Evolutionary conservation across 495 filamentous ascomycete species (phyloP), one percentile per base, ranked within the genome.

Genomic region (Viridothelium virens): DNA sequence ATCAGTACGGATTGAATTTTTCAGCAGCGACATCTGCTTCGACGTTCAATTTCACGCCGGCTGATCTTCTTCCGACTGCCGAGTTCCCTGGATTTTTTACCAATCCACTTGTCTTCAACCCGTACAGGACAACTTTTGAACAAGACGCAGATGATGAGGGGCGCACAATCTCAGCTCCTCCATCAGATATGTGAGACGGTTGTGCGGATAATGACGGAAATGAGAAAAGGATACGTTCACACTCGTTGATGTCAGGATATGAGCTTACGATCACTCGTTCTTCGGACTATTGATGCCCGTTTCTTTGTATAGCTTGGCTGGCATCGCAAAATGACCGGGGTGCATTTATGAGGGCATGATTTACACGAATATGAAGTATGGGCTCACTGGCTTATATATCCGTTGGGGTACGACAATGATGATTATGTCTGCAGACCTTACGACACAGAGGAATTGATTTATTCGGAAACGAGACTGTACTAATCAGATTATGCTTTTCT

Each of bases 241-340:
- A 63, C 31, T 25, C 62, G n/a, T 41, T 48, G 62, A 11, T 44
- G 62, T 41, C 31, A 59, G 53, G 62, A 63, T 48, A 44, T 63
- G 34, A 5, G 5, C 14, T 39, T 34, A 63, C 31, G 6, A 31
- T 48, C 38, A 34, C 62, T 48, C 44, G 31, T 41, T 25, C 37
- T 12, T 31, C 36, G 62, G 31, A n/a, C 44, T 34, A 41, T 41
- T 41, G 36, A 63, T 44, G 38, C 38, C 31, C 38, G 36, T 48
- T 63, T 48, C 38, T 63, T 48, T 63, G 62, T 63, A 47, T 47
- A 47, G 12, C 41, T 63, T 47, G 61, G 61, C 61, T 63, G 61
- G 25, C 61, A 47, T 41, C 41, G 37, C 61, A 63, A 62, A 18
- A 36, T 62, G 48, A 53, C 25, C 12, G 48, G 11, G n/a, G 3